Conservation (phyloP, 2,329 filamentous ascomycete genomes). For the Plectosphaerella sp. region DNA sequence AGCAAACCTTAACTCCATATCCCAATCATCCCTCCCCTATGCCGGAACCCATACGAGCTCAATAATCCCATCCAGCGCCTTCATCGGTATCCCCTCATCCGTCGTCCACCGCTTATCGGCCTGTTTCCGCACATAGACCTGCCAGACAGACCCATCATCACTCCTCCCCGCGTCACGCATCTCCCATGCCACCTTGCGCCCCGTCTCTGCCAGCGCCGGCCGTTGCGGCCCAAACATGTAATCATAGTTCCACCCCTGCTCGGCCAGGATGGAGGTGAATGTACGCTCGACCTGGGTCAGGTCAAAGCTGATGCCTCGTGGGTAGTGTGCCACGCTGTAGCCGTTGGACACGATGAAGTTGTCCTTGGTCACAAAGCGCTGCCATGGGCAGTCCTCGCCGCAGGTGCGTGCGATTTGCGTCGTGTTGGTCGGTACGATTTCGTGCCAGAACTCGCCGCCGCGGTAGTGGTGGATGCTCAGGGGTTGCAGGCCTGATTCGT, state of each 20-base stretch:
- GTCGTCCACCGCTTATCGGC: constrained; percentile 5
- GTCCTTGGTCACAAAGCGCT: constrained; percentile 38
- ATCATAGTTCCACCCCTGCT: constrained; percentile 27
- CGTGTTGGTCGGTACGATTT: constrained; percentile 28
- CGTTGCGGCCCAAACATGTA: constrained; percentile 24
- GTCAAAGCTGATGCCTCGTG: neutral
- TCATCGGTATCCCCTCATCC: constrained; percentile 1
- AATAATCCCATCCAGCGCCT: constrained; percentile 4
- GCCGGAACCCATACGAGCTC: constrained; percentile 7
- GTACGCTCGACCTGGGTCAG: constrained; percentile 18
- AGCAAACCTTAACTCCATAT: too few relatives aligned
- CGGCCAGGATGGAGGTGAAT: constrained; percentile 20
- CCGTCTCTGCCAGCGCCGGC: constrained; percentile 18
- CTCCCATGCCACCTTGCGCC: constrained; percentile 25
- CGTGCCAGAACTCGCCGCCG: neutral
- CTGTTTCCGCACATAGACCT: constrained; percentile 6
- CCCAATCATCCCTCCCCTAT: neutral
- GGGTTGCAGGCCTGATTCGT: constrained; percentile 33
- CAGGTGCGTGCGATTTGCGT: constrained; percentile 33
- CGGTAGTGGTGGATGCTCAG: constrained; percentile 33
- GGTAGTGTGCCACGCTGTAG: constrained; percentile 23
- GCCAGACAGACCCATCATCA: constrained; percentile 4
- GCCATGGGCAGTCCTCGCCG: constrained; percentile 40
- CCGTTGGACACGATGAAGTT: constrained; percentile 44
- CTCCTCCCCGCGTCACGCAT: constrained; percentile 1